These are phyloP conservation scores for Cercophora newfieldiana DNA, from an alignment of 495 filamentous ascomycete genomes.

Conservation along the genomic window DNA sequence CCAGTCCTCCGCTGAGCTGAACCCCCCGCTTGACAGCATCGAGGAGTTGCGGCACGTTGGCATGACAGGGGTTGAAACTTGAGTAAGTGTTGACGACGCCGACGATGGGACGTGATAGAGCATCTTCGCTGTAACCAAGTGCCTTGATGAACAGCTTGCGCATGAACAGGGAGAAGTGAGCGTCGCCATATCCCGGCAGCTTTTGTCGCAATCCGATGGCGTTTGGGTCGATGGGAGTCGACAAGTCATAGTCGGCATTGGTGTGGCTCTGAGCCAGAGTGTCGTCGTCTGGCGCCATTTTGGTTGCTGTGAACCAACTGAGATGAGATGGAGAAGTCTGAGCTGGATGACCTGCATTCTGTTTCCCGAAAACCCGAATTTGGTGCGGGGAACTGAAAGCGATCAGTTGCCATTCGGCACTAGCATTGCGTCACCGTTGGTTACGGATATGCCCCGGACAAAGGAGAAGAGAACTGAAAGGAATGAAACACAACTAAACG, in stretches of 20 bases:
- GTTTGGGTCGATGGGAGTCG: conserved; percentile 45
- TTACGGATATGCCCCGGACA: neutral
- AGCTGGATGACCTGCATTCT: neutral
- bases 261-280: neutral
- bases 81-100: conserved; percentile 69
- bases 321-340: neutral
- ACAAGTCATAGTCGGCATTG: conserved; percentile 55
- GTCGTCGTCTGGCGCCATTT: neutral
- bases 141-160: conserved; percentile 72
- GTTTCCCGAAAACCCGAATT: neutral
- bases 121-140: conserved; percentile 65
- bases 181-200: conserved; percentile 66
- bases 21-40: conserved; percentile 65
- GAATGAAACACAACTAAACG: neutral
- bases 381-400: neutral
- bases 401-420: neutral
- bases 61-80: conserved; percentile 67
- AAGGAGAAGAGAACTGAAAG: neutral
- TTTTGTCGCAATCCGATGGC: conserved; percentile 57
- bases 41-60: conserved; percentile 65
- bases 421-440: neutral
- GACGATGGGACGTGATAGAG: conserved; percentile 63
- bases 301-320: neutral
- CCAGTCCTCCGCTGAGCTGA: conserved; percentile 59
- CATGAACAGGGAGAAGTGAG: conserved; percentile 69